phyloP scores from a whole-genome alignment of 148 eudicot species.

The Selenicereus undatus region DNA sequence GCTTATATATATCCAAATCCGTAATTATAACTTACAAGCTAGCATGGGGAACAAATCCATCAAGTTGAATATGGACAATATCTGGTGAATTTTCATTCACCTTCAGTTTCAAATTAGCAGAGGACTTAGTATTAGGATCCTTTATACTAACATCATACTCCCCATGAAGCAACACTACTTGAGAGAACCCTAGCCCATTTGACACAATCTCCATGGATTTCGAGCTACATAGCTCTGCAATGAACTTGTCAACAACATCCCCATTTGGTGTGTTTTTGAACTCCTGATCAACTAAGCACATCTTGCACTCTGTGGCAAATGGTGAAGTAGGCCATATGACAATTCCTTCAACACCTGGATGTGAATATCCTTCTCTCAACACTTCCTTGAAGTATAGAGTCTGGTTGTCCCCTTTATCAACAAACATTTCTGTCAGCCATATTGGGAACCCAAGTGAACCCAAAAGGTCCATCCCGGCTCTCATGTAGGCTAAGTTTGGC shows the following conservation, averaged over 20 bases:
- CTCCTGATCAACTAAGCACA: slow-evolving; percentile 52
- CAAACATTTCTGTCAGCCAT: slow-evolving; percentile 63
- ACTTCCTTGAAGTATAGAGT: slow-evolving; percentile 44
- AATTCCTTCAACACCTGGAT: slow-evolving; percentile 51
- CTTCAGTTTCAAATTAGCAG: slow-evolving; percentile 25
- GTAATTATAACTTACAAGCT: slow-evolving; percentile 5
- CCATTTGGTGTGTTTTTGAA: slow-evolving; percentile 55
- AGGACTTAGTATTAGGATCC: slow-evolving; percentile 27
- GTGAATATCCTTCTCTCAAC: slow-evolving; percentile 51
- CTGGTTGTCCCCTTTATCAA: slow-evolving; percentile 42
- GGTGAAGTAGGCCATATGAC: slow-evolving; percentile 55
- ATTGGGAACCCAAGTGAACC: slow-evolving; percentile 38
- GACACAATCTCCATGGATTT: slow-evolving; percentile 25
- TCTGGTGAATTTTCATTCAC: slow-evolving; percentile 25
- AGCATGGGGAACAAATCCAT: slow-evolving; percentile 20
- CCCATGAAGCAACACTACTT: slow-evolving; percentile 36
- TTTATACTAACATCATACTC: slow-evolving; percentile 36
- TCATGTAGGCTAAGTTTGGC: slow-evolving; percentile 52
- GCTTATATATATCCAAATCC: not conserved
- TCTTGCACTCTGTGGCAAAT: slow-evolving; percentile 35
- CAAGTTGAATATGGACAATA: slow-evolving; percentile 17
- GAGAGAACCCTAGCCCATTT: slow-evolving; percentile 32
- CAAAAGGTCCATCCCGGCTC: slow-evolving; percentile 52
- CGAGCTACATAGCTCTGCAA: slow-evolving; percentile 33
- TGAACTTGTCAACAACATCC: slow-evolving; percentile 54